Base-by-base conservation (phyloP, 2,329 filamentous ascomycete species). In the Diplodia seriata region DNA sequence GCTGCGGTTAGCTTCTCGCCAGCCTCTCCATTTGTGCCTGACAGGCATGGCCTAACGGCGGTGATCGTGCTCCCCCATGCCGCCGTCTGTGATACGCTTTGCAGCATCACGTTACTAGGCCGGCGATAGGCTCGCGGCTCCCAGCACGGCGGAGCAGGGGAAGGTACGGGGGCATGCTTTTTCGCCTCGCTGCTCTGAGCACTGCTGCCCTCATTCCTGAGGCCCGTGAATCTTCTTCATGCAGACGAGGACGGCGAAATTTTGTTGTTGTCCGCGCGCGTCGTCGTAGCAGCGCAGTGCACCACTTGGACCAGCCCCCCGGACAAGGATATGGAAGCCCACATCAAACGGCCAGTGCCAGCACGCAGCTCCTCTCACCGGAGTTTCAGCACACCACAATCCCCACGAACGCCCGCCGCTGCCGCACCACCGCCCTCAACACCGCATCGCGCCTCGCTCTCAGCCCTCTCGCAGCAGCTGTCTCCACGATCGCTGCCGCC, bases 341-440 rank as follows among this genome's bases (percentile, higher is more conserved):
- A 63, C 59, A 63, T 63, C 59, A 63, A 63, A 50, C 59, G 59
- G 59, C 59, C 59, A 47, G 31, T 63, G 59, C 59, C 59, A 63
- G 59, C 59, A n/a, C 59, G 59, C 59, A 51, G 59, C 59, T 63
- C 43, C 59, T 63, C 59, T 63, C 59, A 63, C 59, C 59, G 59
- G 59, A 63, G 59, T 63, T 63, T 63, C 59, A 63, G 59, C 50
- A 63, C 59, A 63, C 50, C 59, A 51, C 59, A 63, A 63, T 63
- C 59, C 59, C 59, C 59, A 63, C 59, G 59, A 63, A 47, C 51
- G 59, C 43, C 59, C 12, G 47, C 59, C 49, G 56, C 56, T 49
- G 38, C 56, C 31, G 59, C 43, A 63, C 59, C 59, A 51, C 59
- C 59, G 59, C 59, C 59, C 59, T 63, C 59, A 63, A 38, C 59